Evolutionary conservation across 78 protist species (phyloP), one percentile per base, ranked within the genome.

Genomic region (Emiliania huxleyi): DNA sequence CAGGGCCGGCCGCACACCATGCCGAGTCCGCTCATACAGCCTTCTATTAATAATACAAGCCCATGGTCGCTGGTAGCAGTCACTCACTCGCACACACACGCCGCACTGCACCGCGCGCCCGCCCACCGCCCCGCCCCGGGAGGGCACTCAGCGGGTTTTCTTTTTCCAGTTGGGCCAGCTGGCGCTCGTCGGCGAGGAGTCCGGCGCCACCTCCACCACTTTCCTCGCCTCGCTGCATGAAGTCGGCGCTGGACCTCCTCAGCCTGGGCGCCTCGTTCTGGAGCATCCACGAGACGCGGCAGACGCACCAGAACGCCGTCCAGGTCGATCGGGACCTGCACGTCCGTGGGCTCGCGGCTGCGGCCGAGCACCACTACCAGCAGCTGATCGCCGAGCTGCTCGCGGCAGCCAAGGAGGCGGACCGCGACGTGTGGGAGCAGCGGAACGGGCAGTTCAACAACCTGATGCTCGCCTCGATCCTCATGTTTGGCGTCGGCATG

Each of bases 361-460:
- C 37, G 83, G 18, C 83, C 19, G 83, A 73, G 83, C 44, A 29
- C 43, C 83, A 73, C 83, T 73, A 35, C 83, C 83, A 73, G 42
- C 83, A 73, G 83, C 83, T 73, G 43, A 73, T 73, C 83, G 83
- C 83, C 44, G 85, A 77, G 8, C 85, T 77, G 48, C 85, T 77
- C 48, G 46, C 85, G 18, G 85, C 85, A 18, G 85, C 85, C 4
- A 77, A 40, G 46, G 85, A 77, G 85, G 85, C 85, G n/a, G 85
- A 77, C 29, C 42, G 85, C 42, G 85, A 77, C 29, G 85, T 77
- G 35, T 77, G 85, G 85, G 85, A 77, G 46, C 85, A 62, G 75
- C 75, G 75, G 8, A 62, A 62, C 75, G 75, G 46, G 23, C 85
- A 40, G 33, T 77, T 77, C 85, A 77, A 77, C 85, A 77, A 77